Evolutionary conservation across 495 filamentous ascomycete species (phyloP), one percentile per base, ranked within the genome.

Genomic region (Penicillium antarcticum): DNA sequence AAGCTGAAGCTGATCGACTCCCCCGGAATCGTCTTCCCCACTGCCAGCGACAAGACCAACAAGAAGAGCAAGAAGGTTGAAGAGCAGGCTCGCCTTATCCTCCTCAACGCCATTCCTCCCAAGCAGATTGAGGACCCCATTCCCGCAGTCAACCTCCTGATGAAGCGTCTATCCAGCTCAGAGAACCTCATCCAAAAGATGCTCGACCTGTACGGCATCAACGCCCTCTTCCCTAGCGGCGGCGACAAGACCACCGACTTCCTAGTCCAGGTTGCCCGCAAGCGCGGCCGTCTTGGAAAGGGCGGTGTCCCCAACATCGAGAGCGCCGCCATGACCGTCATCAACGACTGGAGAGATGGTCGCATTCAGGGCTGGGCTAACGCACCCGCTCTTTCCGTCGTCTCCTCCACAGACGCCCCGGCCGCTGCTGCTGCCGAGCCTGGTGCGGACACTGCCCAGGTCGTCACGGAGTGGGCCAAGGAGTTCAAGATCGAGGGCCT

Each of bases 401-500:
- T 79, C 19, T 58, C 67, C n/a, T 55, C 67, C 0, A 51, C 62
- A 1, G 70, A 68, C 24, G 64, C 69, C 7, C 52, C 47, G 19
- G 63, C 60, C 29, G 63, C 64, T 17, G 49, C 51, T 23, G 59
- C 53, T 13, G 58, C 65, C 58, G 50, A 54, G 50, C 55, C 65
- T 26, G 66, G 68, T 21, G 74, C 70, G 19, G 90, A 92, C 61
- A 85, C 85, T 62, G 91, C 91, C 69, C 80, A 87, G 70, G 87
- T 98, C 57, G 94, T 97, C 14, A 87, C 84, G 16, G 85, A 94
- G 68, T 97, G 94, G 95, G 89, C 92, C 4, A 81, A 86, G 67
- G 95, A 97, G 72, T 97, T 98, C 69, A 91, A 92, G 75, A 78
- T 98, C 31, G 94, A 97, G 60, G 94, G 91, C 0, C 66, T 98